phyloP scores from a whole-genome alignment of 2,329 filamentous ascomycete species.

The Colletotrichum sp. region DNA sequence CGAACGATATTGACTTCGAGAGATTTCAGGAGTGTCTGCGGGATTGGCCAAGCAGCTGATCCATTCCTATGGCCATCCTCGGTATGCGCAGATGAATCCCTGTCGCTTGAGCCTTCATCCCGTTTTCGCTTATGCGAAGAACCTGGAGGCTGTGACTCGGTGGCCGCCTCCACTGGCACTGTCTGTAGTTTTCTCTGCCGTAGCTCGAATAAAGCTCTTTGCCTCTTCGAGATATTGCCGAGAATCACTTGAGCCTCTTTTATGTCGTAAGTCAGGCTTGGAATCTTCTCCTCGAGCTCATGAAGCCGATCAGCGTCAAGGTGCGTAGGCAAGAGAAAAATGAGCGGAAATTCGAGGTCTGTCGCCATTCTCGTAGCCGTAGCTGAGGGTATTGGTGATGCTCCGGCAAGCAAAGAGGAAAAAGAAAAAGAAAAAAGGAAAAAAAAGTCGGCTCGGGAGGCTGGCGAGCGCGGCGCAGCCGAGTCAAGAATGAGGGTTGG shows the following conservation, averaged over 20 bases:
- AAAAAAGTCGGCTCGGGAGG: background rate
- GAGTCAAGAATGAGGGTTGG: background rate
- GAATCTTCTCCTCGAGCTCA: conserved; percentile 67
- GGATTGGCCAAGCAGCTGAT: background rate
- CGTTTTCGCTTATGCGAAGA: background rate
- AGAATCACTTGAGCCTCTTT: conserved; percentile 76
- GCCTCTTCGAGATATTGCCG: conserved; percentile 72
- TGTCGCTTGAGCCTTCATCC: conserved; percentile 23
- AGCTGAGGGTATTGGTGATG: background rate
- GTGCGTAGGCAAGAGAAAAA: conserved; percentile 77
- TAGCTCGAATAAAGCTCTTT: conserved; percentile 80
- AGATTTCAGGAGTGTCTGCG: conserved; percentile 9
- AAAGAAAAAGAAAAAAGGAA: too few relatives aligned
- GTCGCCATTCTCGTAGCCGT: background rate
- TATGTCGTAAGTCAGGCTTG: conserved; percentile 72
- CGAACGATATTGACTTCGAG: conserved; percentile 36
- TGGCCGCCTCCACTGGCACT: conserved; percentile 44
- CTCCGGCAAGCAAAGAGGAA: background rate
- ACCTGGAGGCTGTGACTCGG: background rate
- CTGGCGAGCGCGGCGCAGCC: background rate
- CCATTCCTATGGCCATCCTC: background rate
- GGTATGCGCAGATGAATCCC: conserved; percentile 24
- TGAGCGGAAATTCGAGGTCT: conserved; percentile 57
- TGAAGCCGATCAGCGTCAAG: conserved; percentile 68
- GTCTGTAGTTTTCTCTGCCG: conserved; percentile 68